These are phyloP conservation scores for Schrenkiella parvula DNA, from an alignment of 345 rosid genomes.

Conservation along the genomic window DNA sequence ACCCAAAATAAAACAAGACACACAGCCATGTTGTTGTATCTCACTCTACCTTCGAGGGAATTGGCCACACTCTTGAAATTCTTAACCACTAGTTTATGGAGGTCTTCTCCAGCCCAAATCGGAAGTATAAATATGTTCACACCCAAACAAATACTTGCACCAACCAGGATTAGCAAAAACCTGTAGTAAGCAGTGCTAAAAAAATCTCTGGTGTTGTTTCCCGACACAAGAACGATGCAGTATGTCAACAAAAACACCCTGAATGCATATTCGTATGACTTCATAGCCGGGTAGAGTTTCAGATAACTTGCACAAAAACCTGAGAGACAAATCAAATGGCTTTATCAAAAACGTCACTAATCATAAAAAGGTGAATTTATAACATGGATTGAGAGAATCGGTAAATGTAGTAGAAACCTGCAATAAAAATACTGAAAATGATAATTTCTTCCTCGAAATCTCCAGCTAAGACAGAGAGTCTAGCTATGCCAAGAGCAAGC, in stretches of 20 bases:
- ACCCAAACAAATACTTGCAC: conserved; percentile 60
- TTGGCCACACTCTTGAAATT: conserved; percentile 78
- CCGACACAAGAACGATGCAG: conserved; percentile 82
- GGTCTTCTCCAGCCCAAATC: conserved; percentile 92
- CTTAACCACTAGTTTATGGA: conserved; percentile 81
- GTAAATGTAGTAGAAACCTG: conserved; percentile 42
- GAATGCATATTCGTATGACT: conserved; percentile 76
- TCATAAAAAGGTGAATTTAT: neutral
- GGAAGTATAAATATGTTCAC: conserved; percentile 67
- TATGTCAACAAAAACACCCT: conserved; percentile 88
- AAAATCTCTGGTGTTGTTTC: conserved; percentile 49
- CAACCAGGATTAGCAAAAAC: conserved; percentile 56
- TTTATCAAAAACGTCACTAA: neutral
- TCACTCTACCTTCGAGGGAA: conserved; percentile 67
- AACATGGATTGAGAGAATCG: neutral
- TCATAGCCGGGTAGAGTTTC: conserved; percentile 72
- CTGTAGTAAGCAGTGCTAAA: conserved; percentile 57
- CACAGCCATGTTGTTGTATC: neutral
- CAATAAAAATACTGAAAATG: conserved; percentile 64
- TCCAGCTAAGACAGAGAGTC: conserved; percentile 50
- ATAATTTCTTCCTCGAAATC: conserved; percentile 49
- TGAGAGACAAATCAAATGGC: conserved; percentile 2
- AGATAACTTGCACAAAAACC: conserved; percentile 63
- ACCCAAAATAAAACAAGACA: neutral
- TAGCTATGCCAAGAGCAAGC: conserved; percentile 78